Percentiles rank a stretch among this genome's conserved stretches.
phyloP scores from a whole-genome alignment of 306 rosid species.

The Malus sylvestris region DNA sequence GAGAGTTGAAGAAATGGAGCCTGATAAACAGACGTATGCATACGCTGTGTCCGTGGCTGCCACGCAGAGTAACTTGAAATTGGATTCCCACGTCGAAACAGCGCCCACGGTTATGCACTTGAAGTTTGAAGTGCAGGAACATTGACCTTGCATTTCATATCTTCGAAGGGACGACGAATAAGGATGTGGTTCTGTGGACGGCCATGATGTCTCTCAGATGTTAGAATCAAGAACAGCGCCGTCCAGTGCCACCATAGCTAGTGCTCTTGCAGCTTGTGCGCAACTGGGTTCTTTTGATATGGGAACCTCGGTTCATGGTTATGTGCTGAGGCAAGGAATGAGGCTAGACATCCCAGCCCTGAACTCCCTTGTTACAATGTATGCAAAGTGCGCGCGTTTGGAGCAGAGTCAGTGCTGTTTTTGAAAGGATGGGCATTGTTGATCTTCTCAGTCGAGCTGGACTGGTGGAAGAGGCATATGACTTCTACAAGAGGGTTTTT shows the following conservation, averaged over 20 bases:
- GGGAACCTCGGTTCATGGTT: conserved; percentile 57
- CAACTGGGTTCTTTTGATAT: conserved; percentile 41
- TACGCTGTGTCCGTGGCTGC: conserved; percentile 40
- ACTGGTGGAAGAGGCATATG: conserved; percentile 58
- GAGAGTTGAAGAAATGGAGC: conserved; percentile 34
- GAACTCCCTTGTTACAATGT: conserved; percentile 42
- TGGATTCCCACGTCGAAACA: conserved; percentile 51
- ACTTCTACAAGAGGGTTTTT: conserved; percentile 31
- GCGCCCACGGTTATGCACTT: conserved; percentile 51
- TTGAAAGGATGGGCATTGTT: conserved; percentile 51
- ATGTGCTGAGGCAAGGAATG: background rate
- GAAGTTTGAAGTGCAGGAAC: conserved; percentile 49
- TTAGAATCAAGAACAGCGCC: conserved; percentile 38
- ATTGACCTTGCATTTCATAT: conserved; percentile 44
- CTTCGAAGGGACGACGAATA: conserved; percentile 32
- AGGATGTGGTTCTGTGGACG: conserved; percentile 68
- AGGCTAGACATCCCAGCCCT: too few species aligned
- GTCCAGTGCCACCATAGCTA: conserved; percentile 56
- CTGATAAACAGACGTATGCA: conserved; percentile 51
- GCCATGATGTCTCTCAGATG: conserved; percentile 64
- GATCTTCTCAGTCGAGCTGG: conserved; percentile 76
- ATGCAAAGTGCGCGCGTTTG: conserved; percentile 59
- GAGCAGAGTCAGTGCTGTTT: conserved; percentile 39
- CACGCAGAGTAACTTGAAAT: conserved; percentile 33
- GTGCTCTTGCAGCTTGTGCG: conserved; percentile 62